These are phyloP conservation scores for Ascochyta viciae-villosae DNA, from an alignment of 2,329 filamentous ascomycete genomes.

Conservation along the genomic window DNA sequence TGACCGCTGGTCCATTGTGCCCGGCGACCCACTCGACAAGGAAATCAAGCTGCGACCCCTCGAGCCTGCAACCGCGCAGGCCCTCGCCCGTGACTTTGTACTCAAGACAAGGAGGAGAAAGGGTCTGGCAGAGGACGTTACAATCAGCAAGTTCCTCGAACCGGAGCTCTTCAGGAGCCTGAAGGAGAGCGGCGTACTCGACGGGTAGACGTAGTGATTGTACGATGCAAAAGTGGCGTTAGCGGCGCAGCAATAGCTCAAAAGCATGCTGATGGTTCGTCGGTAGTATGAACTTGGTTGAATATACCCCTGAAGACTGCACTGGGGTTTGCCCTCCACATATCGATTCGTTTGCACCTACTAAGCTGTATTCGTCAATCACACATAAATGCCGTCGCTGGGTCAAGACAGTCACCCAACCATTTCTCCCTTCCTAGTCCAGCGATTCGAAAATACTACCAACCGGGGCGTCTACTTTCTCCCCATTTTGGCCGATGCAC, in stretches of 20 bases:
- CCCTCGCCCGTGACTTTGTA: slow-evolving; percentile 93
- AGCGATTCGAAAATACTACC: too few species aligned
- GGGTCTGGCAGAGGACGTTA: slow-evolving; percentile 93
- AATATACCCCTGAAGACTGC: slow-evolving; percentile 13
- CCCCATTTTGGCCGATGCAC: too few species aligned
- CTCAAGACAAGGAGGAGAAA: slow-evolving; percentile 94
- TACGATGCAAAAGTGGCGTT: slow-evolving; percentile 13
- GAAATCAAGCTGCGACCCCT: slow-evolving; percentile 82
- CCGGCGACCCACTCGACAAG: slow-evolving; percentile 91
- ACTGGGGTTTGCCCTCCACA: not conserved
- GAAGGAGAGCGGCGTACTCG: slow-evolving; percentile 87
- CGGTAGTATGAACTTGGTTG: not conserved
- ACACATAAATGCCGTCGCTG: too few species aligned
- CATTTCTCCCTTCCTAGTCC: too few species aligned
- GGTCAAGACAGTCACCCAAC: too few species aligned
- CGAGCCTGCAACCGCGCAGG: slow-evolving; percentile 86
- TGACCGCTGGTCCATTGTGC: slow-evolving; percentile 94
- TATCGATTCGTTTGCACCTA: too few species aligned
- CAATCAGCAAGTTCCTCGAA: slow-evolving; percentile 94
- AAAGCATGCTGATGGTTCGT: not conserved
- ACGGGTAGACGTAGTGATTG: slow-evolving; percentile 54
- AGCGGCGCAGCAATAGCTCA: slow-evolving; percentile 1
- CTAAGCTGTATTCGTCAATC: too few species aligned
- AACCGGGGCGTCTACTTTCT: too few species aligned
- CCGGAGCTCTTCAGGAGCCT: slow-evolving; percentile 89